Evolutionary conservation across 2,329 filamentous ascomycete genomes (phyloP), one percentile per base, ranked within the genome.

Genomic region (Fusarium nurragi): DNA sequence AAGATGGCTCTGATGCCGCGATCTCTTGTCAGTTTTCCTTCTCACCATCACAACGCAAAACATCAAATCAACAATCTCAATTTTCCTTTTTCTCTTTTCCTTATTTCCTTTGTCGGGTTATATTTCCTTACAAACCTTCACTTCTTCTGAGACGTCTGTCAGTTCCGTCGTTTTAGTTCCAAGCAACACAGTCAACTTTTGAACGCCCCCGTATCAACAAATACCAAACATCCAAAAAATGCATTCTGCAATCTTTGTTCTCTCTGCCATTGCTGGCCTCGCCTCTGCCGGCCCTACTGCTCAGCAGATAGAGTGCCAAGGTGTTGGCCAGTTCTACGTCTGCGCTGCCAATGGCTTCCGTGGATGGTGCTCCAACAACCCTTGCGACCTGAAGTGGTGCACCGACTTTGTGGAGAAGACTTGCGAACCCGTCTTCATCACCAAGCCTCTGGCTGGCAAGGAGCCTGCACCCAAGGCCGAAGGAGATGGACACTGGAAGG

Each of bases 111-210:
- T 64, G 63, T 67, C 36, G 41, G 38, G 48, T 67, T 16, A 49
- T 51, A 60, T 66, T 67, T 64, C 53, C 63, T 66, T 60, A 19
- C 63, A 40, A 60, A 66, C 63, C 18, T 52, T 66, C 63, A 30
- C 63, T 66, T 60, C 39, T 48, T 60, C 13, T 64, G 53, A 64
- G 39, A 49, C 64, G 16, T 51, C 30, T 49, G 36, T 14, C 32
- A 37, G 40, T 66, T 58, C 11, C 22, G 21, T 61, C 28, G 4
- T 37, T 55, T 13, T 11, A 26, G 43, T 58, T 56, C 22, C 49
- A 61, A 40, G 26, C 51, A 62, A 46, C 26, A 25, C n/a, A 18
- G 43, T 23, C 45, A 23, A 45, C 23, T 28, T 26, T 55, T 39
- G 37, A 36, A 39, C n/a, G 22, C 9, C 26, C 9, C 50, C 43